A percentile compares a stretch with the other conserved stretches of the same genome.
Conservation (phyloP, 352 stramenopile genomes). For the Phytophthora vignae region DNA sequence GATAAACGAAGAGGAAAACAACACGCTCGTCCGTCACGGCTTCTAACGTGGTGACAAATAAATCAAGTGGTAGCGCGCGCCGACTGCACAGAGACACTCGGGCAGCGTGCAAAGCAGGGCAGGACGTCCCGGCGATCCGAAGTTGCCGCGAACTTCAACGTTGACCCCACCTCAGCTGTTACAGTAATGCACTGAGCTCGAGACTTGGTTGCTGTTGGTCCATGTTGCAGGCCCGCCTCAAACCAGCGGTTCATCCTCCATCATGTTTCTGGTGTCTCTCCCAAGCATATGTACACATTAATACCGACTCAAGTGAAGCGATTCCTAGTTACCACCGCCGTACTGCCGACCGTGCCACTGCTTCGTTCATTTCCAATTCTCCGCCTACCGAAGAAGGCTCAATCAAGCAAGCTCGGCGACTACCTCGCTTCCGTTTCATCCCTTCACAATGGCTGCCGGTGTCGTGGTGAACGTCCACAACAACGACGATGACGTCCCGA, state of each 20-base stretch:
- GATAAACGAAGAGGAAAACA: too few relatives aligned
- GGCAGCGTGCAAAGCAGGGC: background rate
- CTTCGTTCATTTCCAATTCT: conserved; percentile 9
- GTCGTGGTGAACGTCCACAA: too few relatives aligned
- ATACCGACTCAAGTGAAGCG: too few relatives aligned
- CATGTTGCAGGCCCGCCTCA: background rate
- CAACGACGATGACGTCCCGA: too few relatives aligned
- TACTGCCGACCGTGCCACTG: background rate
- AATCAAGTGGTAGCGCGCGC: conserved; percentile 9
- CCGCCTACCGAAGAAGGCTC: too few relatives aligned
- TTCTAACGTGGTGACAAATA: background rate
- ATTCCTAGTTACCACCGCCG: too few relatives aligned
- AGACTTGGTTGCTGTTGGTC: background rate
- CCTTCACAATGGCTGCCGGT: too few relatives aligned
- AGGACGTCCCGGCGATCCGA: conserved; percentile 8
- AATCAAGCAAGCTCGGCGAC: too few relatives aligned
- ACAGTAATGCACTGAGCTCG: too few relatives aligned
- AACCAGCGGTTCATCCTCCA: conserved; percentile 1
- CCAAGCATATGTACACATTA: background rate
- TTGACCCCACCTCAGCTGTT: conserved; percentile 1
- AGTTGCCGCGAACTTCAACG: conserved; percentile 20
- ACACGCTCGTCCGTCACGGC: background rate
- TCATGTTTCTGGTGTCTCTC: background rate
- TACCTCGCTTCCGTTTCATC: too few relatives aligned
- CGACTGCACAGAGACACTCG: background rate